Conservation (phyloP, 345 rosid genomes). For the Mallotus nudiflorus region DNA sequence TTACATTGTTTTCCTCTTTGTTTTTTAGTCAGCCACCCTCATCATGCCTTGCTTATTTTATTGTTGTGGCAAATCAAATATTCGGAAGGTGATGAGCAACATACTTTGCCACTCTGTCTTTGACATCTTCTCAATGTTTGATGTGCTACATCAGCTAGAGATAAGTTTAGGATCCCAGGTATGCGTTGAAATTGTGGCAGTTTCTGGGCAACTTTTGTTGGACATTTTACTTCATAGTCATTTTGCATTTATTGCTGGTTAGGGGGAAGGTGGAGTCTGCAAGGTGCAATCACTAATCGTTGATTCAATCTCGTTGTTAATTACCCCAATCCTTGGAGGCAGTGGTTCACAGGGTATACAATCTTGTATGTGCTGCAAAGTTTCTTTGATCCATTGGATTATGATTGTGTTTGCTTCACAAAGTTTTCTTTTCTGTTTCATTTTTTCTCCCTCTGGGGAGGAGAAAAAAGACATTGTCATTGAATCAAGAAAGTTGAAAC, state of each 20-base stretch:
- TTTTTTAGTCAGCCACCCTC: neutral
- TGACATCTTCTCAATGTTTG: conserved; percentile 69
- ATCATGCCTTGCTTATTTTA: neutral
- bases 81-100: conserved; percentile 57
- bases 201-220: conserved; percentile 1
- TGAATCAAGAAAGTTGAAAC: neutral
- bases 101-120: conserved; percentile 60
- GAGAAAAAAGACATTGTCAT: neutral
- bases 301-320: conserved; percentile 79
- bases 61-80: conserved; percentile 26
- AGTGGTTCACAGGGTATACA: conserved; percentile 61
- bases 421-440: too few species aligned
- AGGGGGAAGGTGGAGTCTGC: conserved; percentile 37
- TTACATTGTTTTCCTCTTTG: conserved; percentile 2
- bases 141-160: conserved; percentile 56
- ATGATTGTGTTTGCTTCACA: too few species aligned
- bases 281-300: conserved; percentile 50
- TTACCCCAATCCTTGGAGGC: conserved; percentile 75
- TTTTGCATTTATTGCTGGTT: conserved; percentile 22
- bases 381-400: conserved; percentile 14
- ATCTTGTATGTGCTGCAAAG: conserved; percentile 10
- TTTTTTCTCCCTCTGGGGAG: neutral
- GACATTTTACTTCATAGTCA: conserved; percentile 8
- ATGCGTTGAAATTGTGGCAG: conserved; percentile 17
- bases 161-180: conserved; percentile 58